These are phyloP conservation scores for Neofusicoccum cordaticola DNA, from an alignment of 2,329 filamentous ascomycete genomes.

Conservation along the genomic window DNA sequence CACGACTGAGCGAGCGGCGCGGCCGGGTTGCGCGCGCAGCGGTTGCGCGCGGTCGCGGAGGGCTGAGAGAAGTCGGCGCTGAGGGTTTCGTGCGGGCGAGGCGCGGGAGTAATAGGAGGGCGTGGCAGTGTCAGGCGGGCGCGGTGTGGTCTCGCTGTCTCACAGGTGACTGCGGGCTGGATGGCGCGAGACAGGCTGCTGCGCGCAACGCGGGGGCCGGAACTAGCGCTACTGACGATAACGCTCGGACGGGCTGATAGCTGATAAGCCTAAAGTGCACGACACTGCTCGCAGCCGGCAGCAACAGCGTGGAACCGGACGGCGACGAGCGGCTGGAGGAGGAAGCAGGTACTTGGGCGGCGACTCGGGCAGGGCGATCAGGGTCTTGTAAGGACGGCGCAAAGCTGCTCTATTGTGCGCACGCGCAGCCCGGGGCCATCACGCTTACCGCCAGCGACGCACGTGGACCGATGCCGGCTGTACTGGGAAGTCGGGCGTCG, in stretches of 20 bases:
- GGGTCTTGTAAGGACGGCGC: neutral
- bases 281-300: neutral
- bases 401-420: neutral
- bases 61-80: neutral
- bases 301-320: too few relatives aligned
- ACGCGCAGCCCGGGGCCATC: neutral
- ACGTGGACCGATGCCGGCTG: conserved; percentile 8
- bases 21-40: neutral
- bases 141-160: neutral
- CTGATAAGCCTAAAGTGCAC: conserved; percentile 6
- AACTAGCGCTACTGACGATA: neutral
- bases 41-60: neutral
- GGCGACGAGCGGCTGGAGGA: neutral
- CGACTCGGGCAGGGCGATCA: conserved; percentile 4
- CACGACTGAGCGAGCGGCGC: neutral
- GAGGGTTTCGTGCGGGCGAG: neutral
- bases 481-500: neutral
- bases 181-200: neutral
- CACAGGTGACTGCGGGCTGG: conserved; percentile 7
- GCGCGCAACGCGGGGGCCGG: conserved; percentile 2
- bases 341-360: neutral
- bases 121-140: conserved; percentile 16
- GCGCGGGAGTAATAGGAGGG: conserved; percentile 7
- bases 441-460: conserved; percentile 7
- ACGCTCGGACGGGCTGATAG: neutral